A percentile compares a stretch with the other conserved stretches of the same genome.
Conservation (phyloP, 2,329 filamentous ascomycete species). For the Hirsutella thompsonii region DNA sequence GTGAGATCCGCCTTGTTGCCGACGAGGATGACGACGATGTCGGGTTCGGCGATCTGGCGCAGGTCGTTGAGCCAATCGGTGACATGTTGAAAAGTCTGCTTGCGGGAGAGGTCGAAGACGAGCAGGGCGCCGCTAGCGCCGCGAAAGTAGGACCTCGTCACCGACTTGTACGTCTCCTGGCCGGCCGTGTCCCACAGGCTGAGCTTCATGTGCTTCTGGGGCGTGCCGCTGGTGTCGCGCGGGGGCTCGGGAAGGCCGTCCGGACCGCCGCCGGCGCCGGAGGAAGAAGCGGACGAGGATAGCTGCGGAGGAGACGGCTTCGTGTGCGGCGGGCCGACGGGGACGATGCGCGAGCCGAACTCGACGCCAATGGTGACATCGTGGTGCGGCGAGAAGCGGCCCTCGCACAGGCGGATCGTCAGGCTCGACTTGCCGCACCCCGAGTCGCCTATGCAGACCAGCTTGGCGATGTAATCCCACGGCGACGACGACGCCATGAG, state of each 20-base stretch:
- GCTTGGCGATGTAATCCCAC: slow-evolving; percentile 99
- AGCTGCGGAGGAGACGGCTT: slow-evolving; percentile 24
- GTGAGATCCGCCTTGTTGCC: slow-evolving; percentile 90
- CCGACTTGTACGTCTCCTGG: slow-evolving; percentile 94
- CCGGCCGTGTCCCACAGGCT: slow-evolving; percentile 93
- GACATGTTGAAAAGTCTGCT: slow-evolving; percentile 73
- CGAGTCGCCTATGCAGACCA: slow-evolving; percentile 93
- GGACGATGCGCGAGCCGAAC: slow-evolving; percentile 85
- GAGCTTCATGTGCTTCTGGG: slow-evolving; percentile 78
- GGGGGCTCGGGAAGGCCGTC: slow-evolving; percentile 42
- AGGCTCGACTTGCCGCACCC: slow-evolving; percentile 92
- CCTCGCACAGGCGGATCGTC: slow-evolving; percentile 91
- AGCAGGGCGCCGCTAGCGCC: slow-evolving; percentile 61
- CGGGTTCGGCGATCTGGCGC: slow-evolving; percentile 85
- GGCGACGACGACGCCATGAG: slow-evolving; percentile 52
- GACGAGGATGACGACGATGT: slow-evolving; percentile 87
- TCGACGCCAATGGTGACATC: slow-evolving; percentile 97
- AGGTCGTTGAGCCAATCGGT: slow-evolving; percentile 92
- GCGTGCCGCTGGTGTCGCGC: slow-evolving; percentile 21
- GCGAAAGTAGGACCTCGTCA: slow-evolving; percentile 87
- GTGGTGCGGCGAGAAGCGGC: slow-evolving; percentile 85
- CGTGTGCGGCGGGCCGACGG: slow-evolving; percentile 69
- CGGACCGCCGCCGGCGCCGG: too few species aligned
- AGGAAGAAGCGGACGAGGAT: too few species aligned
- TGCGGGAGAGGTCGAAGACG: slow-evolving; percentile 87